Evolutionary conservation across 768 basidiomycete species (phyloP), one percentile per base, ranked within the genome.

Genomic region (Botryobasidium botryosum): DNA sequence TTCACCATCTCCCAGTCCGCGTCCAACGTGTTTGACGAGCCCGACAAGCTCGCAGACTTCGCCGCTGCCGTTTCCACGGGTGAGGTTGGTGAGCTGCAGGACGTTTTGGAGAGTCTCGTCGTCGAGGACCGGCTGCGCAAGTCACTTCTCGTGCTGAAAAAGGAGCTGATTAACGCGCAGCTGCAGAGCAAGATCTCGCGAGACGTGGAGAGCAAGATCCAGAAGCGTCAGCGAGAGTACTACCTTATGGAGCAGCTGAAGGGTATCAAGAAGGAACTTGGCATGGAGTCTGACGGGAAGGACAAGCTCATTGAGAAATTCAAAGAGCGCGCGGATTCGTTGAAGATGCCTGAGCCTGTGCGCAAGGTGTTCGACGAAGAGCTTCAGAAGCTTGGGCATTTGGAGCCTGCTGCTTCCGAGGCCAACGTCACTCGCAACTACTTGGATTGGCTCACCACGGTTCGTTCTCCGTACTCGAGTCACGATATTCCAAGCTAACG

Each of bases 321-420:
- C 63, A 81, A 75, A 62, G 82, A 90, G 57, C 69, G 88, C 29
- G 90, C 87, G 0, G 74, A 70, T 17, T 61, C 64, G 44, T 61
- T 91, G 52, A 83, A 80, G 53, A 92, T 96, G 88, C 88, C 90
- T 0, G 84, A 86, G 38, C 64, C 65, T 6, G 92, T 91, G 10
- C 67, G 76, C 52, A 92, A 94, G 63, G 87, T 94, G 12, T 96
- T 97, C 53, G 92, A 99, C 35, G 90, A 96, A 63, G 92, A 97
- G 58, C 61, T 97, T 45, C 77, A 71, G 57, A 96, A 96, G 65
- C 70, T 99, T 2, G 74, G 77, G 56, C 77, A 81, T 26, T 69
- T 96, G 33, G 90, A 96, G 58, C 86, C 85, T 12, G 83, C 83
- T 12, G 86, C 87, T 13, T 81, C 78, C 44, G 90, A 92, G 59